Evolutionary conservation across 176 grass and related monocot genomes (phyloP).

Genomic region (Themeda triandra): DNA sequence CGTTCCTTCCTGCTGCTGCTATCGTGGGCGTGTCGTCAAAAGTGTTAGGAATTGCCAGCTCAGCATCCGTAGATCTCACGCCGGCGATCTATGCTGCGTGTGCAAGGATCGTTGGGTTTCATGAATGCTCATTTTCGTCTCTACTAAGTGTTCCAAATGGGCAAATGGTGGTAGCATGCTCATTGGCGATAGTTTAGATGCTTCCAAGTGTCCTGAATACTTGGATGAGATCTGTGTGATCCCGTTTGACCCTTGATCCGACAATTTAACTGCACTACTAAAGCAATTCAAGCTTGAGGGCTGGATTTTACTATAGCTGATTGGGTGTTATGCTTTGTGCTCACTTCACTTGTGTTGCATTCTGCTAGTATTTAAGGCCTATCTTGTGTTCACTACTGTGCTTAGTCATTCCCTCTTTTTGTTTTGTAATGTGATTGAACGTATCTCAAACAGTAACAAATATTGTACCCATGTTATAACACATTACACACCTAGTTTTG

Average conservation of each 20-base stretch:
- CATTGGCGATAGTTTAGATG: slow-evolving; percentile 1
- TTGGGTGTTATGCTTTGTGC: neutral
- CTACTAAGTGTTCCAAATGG: neutral
- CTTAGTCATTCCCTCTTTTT: neutral
- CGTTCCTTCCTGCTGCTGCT: neutral
- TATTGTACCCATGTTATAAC: neutral
- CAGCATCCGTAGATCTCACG: neutral
- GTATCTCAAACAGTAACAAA: neutral
- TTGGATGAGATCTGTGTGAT: slow-evolving; percentile 30
- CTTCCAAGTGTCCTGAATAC: neutral
- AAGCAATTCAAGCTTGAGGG: neutral
- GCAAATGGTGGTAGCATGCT: neutral
- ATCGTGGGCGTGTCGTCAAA: neutral
- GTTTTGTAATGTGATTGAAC: neutral
- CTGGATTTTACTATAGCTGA: neutral
- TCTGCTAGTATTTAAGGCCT: neutral
- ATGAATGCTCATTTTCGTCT: slow-evolving; percentile 12
- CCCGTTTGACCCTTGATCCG: neutral
- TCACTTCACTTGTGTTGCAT: neutral
- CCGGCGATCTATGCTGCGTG: neutral
- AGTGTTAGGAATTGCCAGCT: slow-evolving; percentile 6
- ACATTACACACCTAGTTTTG: neutral
- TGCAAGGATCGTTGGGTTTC: neutral
- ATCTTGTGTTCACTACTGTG: neutral
- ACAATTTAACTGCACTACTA: neutral